phyloP scores from a whole-genome alignment of 257 asterid genomes.

The Solanum habrochaites region DNA sequence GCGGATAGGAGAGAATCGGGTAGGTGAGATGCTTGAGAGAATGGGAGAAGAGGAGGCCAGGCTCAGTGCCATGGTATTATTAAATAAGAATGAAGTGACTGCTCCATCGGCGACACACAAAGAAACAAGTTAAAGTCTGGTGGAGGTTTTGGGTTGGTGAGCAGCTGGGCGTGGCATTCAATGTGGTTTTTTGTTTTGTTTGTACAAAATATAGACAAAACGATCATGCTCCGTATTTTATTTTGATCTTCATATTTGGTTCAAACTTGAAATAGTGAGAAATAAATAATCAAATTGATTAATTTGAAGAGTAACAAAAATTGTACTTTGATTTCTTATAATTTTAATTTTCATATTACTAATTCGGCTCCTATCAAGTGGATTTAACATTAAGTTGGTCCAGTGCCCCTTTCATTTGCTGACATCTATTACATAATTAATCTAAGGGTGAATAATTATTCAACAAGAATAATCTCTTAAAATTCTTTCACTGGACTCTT shows the following conservation, averaged over 20 bases:
- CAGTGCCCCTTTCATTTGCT: no score
- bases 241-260: no score
- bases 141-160: not conserved
- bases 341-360: no score
- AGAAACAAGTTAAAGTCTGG: not conserved
- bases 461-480: no score
- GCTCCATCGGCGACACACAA: not conserved
- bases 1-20: not conserved
- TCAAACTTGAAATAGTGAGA: no score
- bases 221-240: not conserved
- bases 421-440: no score
- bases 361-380: no score
- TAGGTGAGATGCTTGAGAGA: conserved; percentile 11
- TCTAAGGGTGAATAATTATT: no score
- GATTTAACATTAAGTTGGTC: no score
- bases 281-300: no score
- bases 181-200: not conserved
- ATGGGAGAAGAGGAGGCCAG: conserved; percentile 24
- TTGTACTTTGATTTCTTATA: no score
- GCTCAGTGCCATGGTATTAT: not conserved
- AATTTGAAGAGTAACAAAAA: not conserved
- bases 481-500: no score
- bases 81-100: not conserved
- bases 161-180: not conserved
- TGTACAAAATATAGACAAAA: not conserved